Percentiles rank a stretch among this genome's conserved stretches.
Evolutionary conservation across 2,329 filamentous ascomycete genomes (phyloP).

Genomic region (Ophiostoma triangulosporum): DNA sequence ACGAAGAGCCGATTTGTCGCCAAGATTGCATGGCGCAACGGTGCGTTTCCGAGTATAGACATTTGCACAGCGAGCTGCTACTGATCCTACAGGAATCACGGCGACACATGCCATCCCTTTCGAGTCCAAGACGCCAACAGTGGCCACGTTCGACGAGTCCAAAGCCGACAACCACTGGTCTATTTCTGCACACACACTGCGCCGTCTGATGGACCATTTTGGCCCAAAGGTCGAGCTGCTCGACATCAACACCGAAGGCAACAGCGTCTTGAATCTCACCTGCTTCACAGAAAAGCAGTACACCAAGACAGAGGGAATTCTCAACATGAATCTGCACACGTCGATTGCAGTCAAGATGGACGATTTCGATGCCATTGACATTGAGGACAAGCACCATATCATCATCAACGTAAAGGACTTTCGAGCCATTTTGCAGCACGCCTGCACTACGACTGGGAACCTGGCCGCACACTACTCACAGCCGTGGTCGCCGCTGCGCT

Average conservation of each 20-base stretch:
- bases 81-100: conserved; percentile 44
- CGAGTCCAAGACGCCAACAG: conserved; percentile 58
- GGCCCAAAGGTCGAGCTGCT: conserved; percentile 68
- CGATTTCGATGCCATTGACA: conserved; percentile 62
- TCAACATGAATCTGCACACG: conserved; percentile 65
- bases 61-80: background rate
- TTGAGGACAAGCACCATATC: conserved; percentile 64
- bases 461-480: conserved; percentile 57
- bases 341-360: conserved; percentile 64
- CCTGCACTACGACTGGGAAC: conserved; percentile 52
- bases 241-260: conserved; percentile 61
- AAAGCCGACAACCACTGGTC: conserved; percentile 57
- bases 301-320: conserved; percentile 48
- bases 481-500: conserved; percentile 57
- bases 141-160: conserved; percentile 58
- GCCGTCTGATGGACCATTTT: conserved; percentile 69
- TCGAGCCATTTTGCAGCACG: conserved; percentile 63
- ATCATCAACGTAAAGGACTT: conserved; percentile 76
- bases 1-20: conserved; percentile 62
- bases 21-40: conserved; percentile 61
- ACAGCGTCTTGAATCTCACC: conserved; percentile 61
- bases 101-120: conserved; percentile 68
- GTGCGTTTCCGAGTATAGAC: conserved; percentile 23
- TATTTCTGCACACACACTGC: conserved; percentile 56
- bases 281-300: conserved; percentile 67